These are phyloP conservation scores for Nigrospora oryzae DNA, from an alignment of 2,329 filamentous ascomycete genomes.

Conservation along the genomic window DNA sequence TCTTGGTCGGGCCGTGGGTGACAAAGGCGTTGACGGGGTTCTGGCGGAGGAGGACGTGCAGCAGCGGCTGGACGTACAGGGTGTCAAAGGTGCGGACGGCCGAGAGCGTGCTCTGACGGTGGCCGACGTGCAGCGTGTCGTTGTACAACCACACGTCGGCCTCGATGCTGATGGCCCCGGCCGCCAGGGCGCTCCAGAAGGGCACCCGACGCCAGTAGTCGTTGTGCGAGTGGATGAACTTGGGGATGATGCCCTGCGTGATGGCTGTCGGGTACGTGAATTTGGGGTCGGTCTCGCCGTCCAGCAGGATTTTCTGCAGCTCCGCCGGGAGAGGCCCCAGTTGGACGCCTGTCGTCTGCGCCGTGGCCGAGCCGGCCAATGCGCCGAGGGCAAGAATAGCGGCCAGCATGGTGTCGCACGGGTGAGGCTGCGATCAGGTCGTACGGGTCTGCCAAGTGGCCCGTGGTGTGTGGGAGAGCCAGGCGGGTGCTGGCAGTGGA, in stretches of 20 bases:
- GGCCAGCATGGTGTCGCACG: too few species aligned
- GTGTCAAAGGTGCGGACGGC: constrained; percentile 44
- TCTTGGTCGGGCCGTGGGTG: constrained; percentile 22
- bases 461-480: too few species aligned
- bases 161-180: constrained; percentile 53
- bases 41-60: constrained; percentile 44
- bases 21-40: constrained; percentile 36
- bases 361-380: too few species aligned
- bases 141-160: constrained; percentile 57
- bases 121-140: constrained; percentile 49
- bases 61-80: constrained; percentile 55
- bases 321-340: background rate
- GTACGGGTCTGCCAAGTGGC: too few species aligned
- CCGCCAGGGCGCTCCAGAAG: constrained; percentile 47
- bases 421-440: too few species aligned
- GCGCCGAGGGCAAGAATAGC: too few species aligned
- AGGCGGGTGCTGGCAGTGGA: too few species aligned
- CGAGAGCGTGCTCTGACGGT: constrained; percentile 43
- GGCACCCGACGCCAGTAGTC: constrained; percentile 57
- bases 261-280: constrained; percentile 5
- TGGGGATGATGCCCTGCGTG: constrained; percentile 7
- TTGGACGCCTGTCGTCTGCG: too few species aligned
- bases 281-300: background rate
- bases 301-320: constrained; percentile 7
- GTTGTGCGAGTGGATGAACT: constrained; percentile 55